These are phyloP conservation scores for Lactarius deliciosus DNA, from an alignment of 768 basidiomycete genomes.

Conservation along the genomic window DNA sequence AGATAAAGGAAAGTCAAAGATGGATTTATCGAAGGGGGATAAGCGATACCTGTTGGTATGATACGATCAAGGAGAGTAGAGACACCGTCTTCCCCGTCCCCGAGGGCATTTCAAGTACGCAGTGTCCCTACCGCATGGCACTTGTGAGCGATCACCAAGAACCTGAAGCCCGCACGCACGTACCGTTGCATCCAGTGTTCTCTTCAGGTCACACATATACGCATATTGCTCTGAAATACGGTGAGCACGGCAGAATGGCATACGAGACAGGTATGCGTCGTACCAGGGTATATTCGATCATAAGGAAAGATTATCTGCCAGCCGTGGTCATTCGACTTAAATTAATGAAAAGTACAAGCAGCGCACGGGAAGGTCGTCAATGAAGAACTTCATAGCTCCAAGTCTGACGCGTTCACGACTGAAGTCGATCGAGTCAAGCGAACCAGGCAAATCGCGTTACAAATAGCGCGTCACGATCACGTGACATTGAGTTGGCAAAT, in stretches of 20 bases:
- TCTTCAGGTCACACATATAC: conserved; percentile 98
- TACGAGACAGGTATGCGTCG: conserved; percentile 30
- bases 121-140: conserved; percentile 72
- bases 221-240: conserved; percentile 84
- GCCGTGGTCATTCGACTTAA: conserved; percentile 15
- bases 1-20: background rate
- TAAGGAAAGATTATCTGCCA: conserved; percentile 85
- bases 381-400: conserved; percentile 38
- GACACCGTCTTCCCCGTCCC: conserved; percentile 99
- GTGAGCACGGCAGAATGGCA: background rate
- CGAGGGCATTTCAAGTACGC: conserved; percentile 99
- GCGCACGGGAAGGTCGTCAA: conserved; percentile 48
- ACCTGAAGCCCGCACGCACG: conserved; percentile 27
- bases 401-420: background rate
- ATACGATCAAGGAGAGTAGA: conserved; percentile 90
- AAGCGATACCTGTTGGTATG: conserved; percentile 85
- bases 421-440: background rate
- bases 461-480: conserved; percentile 13
- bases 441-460: conserved; percentile 9
- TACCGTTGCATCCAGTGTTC: conserved; percentile 93
- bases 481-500: conserved; percentile 1
- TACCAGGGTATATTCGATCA: conserved; percentile 94
- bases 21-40: background rate
- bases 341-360: background rate
- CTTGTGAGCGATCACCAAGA: conserved; percentile 10